Base-by-base conservation (phyloP, 2,329 filamentous ascomycete species). In the Calonectria pseudoreteaudii region DNA sequence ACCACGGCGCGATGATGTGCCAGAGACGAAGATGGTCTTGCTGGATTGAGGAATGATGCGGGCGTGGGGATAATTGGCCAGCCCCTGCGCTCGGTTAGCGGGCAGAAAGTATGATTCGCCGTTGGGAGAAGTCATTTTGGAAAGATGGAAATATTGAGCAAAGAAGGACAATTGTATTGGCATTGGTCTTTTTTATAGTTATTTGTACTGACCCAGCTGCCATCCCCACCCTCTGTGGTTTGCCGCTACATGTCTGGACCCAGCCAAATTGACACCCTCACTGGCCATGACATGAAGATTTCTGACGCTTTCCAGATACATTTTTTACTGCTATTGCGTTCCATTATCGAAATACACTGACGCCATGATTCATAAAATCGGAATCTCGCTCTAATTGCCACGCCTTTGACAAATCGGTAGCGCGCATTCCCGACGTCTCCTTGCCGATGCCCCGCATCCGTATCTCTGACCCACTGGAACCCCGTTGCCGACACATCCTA, bases 11-110 rank as follows among this genome's bases (percentile, higher is more conserved):
- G 64, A 71, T 18, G 70, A 67, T 58, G 50, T 71, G 23, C 70
- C 70, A 14, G 70, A 71, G 11, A 71, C 65, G 18, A 68, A 68
- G 47, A 71, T 53, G 41, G 64, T 68, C 18, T 66, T 65, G 14
- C 34, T 44, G 28, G 58, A 66, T 16, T 41, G 36, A 30, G 60
- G 60, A 31, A 66, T 66, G 23, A 66, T 66, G 64, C 64, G 64
- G 30, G 64, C 64, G 47, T 66, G 64, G 23, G 64, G 64, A 47
- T 66, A 66, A 26, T 66, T 66, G 64, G 64, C 64, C 9, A 66
- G 30, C 64, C 64, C 64, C 23, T 66, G 64, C 11, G 64, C 64
- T 20, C 47, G 36, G 44, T 66, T 66, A 30, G 44, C 20, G 26
- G 30, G 41, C n/a, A 66, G 30, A 28, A 66, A 52, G 64, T 52